These are phyloP conservation scores for Smittium mucronatum DNA, from an alignment of 371 early-diverging fungal genomes.

Conservation along the genomic window DNA sequence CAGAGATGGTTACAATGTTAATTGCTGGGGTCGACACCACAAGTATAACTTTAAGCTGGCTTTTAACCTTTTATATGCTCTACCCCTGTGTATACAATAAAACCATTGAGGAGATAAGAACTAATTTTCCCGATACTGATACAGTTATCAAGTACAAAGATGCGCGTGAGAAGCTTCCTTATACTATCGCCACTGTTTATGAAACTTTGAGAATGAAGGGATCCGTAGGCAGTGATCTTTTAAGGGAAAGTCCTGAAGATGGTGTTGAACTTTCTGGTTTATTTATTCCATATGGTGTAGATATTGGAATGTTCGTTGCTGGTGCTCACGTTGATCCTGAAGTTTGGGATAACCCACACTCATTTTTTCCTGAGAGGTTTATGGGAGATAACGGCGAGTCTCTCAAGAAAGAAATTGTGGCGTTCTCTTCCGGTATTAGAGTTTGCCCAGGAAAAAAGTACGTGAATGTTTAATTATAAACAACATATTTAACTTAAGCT, in stretches of 20 bases:
- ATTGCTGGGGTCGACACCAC: slow-evolving; percentile 31
- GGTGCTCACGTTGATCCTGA: slow-evolving; percentile 15
- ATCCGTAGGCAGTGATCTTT: slow-evolving; percentile 19
- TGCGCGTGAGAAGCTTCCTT: slow-evolving; percentile 21
- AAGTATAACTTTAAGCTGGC: slow-evolving; percentile 25
- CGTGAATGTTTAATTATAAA: slow-evolving; percentile 16
- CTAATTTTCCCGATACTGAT: slow-evolving; percentile 16
- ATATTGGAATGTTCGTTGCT: not conserved
- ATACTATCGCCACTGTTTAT: slow-evolving; percentile 27
- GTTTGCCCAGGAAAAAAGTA: slow-evolving; percentile 24
- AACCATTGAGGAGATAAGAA: slow-evolving; percentile 23
- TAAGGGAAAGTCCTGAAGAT: slow-evolving; percentile 24
- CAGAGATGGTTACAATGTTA: slow-evolving; percentile 28
- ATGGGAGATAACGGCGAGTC: slow-evolving; percentile 17
- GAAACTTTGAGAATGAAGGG: slow-evolving; percentile 30
- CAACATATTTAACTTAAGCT: too few relatives aligned
- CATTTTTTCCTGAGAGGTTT: slow-evolving; percentile 28
- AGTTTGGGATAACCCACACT: slow-evolving; percentile 17
- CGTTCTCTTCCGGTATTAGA: slow-evolving; percentile 26
- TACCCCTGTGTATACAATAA: slow-evolving; percentile 19
- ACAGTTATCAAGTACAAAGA: slow-evolving; percentile 16
- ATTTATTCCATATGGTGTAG: not conserved
- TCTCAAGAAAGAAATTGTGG: slow-evolving; percentile 14
- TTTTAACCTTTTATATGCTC: slow-evolving; percentile 25
- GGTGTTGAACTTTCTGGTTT: slow-evolving; percentile 13